Base-by-base conservation (phyloP, 768 basidiomycete species). In the Mycena galopus region DNA sequence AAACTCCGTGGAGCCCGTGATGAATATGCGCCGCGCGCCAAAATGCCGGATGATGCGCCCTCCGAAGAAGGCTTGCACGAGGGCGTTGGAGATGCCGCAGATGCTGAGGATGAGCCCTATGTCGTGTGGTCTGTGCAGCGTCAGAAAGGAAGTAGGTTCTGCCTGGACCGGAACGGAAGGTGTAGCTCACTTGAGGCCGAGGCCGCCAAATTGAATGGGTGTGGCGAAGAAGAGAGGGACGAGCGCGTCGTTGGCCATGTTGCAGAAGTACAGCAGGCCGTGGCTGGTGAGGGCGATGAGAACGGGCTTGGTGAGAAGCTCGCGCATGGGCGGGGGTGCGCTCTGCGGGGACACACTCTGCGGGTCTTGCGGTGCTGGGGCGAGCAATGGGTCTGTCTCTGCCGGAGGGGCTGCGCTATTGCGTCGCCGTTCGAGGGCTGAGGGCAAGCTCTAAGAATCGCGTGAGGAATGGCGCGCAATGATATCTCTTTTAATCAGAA, bases 91-190 rank as follows among this genome's bases (percentile, higher is more conserved):
- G 19, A 89, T 69, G 11, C 92, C 91, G 70, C 83, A 87, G 6
- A 79, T 68, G n/a, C 87, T 85, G 71, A 91, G 85, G 66, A 91
- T 88, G 32, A 83, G 80, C 8, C 93, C 93, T 39, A 94, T 94
- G 7, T 79, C 76, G 50, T 87, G 86, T 0, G 94, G 91, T 27
- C 85, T 81, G 47, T 74, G 23, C 3, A 23, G 19, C 6, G 27
- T 60, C 33, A 60, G 57, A 7, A n/a, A 51, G 14, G n/a, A 16
- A 27, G 37, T 16, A 16, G 39, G 39, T 16, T n/a, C n/a, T n/a
- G n/a, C n/a, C n/a, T n/a, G 39, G 39, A 39, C n/a, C n/a, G 27
- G 5, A 21, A 2, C 2, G 16, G 25, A 16, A 2, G 5, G 32
- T 12, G 25, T 29, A 17, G 16, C 67, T 44, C 25, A 69, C 63